Percentiles rank a stretch among this genome's conserved stretches.
Conservation (phyloP, 768 basidiomycete species). For the Coprinopsis marcescibilis region DNA sequence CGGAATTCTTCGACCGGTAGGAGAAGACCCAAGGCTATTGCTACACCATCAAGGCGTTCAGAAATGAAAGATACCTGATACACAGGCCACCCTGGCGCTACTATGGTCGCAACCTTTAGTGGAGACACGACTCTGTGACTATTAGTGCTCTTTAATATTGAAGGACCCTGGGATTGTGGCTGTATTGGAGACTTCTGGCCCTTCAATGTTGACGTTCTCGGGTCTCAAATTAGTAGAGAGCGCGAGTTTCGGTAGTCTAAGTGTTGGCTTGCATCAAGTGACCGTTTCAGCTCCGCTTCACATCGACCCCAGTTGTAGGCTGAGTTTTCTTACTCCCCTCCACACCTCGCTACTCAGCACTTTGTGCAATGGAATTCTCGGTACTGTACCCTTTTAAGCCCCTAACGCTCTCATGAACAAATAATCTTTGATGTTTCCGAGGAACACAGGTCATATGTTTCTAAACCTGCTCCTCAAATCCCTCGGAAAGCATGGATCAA, state of each 20-base stretch:
- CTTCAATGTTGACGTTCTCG: too few species aligned
- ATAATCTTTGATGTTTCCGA: background rate
- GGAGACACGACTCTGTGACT: too few species aligned
- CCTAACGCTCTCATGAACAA: too few species aligned
- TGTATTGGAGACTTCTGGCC: too few species aligned
- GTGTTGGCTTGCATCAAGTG: background rate
- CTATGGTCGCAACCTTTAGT: too few species aligned
- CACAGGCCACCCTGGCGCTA: background rate
- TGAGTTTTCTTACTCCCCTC: background rate
- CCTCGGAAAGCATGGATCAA: constrained; percentile 5
- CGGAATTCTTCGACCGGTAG: constrained; percentile 45
- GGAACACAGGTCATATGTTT: background rate
- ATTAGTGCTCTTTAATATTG: too few species aligned
- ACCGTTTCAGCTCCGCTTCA: background rate
- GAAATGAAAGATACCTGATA: background rate
- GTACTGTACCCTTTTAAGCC: too few species aligned
- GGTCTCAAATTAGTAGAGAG: too few species aligned
- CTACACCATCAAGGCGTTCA: constrained; percentile 43
- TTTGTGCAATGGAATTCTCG: background rate
- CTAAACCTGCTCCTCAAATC: background rate
- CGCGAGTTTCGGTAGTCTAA: background rate
- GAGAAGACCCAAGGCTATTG: constrained; percentile 83
- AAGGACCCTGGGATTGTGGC: too few species aligned
- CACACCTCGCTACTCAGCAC: background rate
- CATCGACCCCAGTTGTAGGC: background rate